Percentiles rank a stretch among this genome's conserved stretches.
Conservation (phyloP, 345 rosid genomes). For the Eucalyptus cloeziana region DNA sequence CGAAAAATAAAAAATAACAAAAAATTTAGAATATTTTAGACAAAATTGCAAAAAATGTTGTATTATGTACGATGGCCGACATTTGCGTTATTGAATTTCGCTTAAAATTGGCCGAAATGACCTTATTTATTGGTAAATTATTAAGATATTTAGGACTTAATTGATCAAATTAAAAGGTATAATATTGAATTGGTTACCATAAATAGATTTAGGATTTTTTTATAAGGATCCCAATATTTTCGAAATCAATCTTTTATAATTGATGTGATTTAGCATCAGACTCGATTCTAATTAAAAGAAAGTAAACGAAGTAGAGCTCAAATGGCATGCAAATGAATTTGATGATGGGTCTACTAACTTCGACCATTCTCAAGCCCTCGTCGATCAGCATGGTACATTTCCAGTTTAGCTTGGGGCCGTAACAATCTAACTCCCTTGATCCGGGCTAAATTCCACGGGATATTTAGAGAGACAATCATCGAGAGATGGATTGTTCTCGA, state of each 20-base stretch:
- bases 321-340: background rate
- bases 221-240: background rate
- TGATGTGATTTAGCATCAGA: background rate
- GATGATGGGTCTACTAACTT: background rate
- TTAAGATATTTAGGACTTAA: too few relatives aligned
- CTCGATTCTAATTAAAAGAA: background rate
- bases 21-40: too few relatives aligned
- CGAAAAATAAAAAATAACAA: too few relatives aligned
- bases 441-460: background rate
- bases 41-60: background rate
- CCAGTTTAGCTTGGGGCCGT: background rate
- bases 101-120: rapidly evolving
- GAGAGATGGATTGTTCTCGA: background rate
- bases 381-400: rapidly evolving
- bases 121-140: too few relatives aligned
- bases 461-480: too few relatives aligned
- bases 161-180: too few relatives aligned
- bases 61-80: background rate
- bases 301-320: background rate
- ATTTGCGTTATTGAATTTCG: rapidly evolving
- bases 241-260: background rate
- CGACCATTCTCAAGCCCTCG: rapidly evolving
- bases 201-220: too few relatives aligned
- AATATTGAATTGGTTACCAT: too few relatives aligned
- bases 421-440: background rate